A percentile compares a stretch with the other conserved stretches of the same genome.
phyloP scores from a whole-genome alignment of 495 filamentous ascomycete species.

The Neurospora tetrasperma region DNA sequence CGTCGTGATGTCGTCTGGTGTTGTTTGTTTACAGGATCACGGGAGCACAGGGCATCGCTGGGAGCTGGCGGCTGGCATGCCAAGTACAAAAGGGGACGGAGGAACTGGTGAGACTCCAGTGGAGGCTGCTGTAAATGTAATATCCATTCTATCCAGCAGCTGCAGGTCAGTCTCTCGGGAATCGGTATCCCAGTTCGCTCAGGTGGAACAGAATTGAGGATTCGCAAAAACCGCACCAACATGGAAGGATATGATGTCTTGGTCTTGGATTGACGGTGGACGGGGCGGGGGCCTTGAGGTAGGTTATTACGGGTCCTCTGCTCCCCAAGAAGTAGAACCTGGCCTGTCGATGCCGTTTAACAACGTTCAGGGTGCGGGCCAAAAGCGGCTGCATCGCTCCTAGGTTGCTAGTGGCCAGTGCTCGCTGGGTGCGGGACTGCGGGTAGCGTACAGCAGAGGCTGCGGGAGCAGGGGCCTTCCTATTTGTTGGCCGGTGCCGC shows the following conservation, averaged over 20 bases:
- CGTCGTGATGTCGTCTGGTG: background rate
- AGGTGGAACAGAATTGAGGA: background rate
- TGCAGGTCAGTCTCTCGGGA: background rate
- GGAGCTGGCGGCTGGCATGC: background rate
- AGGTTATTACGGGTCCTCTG: background rate
- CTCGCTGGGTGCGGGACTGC: background rate
- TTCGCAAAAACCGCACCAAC: background rate
- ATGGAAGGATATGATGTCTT: background rate
- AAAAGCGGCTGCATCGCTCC: background rate
- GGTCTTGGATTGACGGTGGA: slow-evolving; percentile 1
- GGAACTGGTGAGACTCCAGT: background rate
- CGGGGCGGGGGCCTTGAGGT: background rate
- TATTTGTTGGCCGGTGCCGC: slow-evolving; percentile 13
- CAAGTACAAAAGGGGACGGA: background rate
- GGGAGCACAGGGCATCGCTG: background rate
- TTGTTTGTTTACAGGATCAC: background rate
- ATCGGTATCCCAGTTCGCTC: background rate
- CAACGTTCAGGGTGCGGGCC: background rate
- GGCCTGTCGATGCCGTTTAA: background rate
- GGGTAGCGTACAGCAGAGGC: slow-evolving; percentile 2
- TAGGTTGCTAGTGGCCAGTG: slow-evolving; percentile 2
- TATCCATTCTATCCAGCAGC: background rate
- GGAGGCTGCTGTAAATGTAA: background rate
- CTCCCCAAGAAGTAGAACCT: background rate
- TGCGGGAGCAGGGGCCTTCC: slow-evolving; percentile 4